Base-by-base conservation (phyloP, 108 stramenopile genomes). In the Nannochloropsis gaditana region DNA sequence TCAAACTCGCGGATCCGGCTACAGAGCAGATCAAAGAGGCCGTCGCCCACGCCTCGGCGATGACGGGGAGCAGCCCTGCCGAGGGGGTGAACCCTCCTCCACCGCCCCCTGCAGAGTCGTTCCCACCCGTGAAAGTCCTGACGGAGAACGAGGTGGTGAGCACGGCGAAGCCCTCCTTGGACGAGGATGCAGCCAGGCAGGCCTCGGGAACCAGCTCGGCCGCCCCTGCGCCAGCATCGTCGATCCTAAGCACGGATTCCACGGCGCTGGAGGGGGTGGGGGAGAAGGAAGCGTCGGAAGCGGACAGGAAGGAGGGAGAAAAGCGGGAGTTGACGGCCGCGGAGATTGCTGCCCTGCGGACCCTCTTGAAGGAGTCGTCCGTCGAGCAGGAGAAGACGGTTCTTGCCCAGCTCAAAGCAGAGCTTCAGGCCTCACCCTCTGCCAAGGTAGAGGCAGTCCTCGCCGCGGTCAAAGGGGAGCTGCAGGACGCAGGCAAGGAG, bases 321-420 rank as follows among this genome's bases (percentile, higher is more conserved):
- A 85, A 88, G 83, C 84, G 44, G 80, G 82, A 84, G 9, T 83
- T 45, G 21, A 86, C 86, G 41, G 83, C 43, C 41, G 86, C 45
- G 1, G 91, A 90, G 45, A 45, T 88, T 11, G 47, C 90, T 44
- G 91, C 91, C 41, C 50, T 91, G 80, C 85, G 41, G 80, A 85
- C 88, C 11, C 43, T 91, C 47, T 85, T 89, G 21, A 84, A 85
- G 21, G 87, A 85, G 41, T 90, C 90, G 15, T 83, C 90, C 41
- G 89, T 91, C 44, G 85, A 90, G 84, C 83, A 86, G n/a, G 91
- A 91, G 88, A 85, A 87, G 85, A 73, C 89, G 5, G 89, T 90
- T 86, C 42, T 90, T 42, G 84, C 86, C 10, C 82, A 83, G 82
- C 82, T 86, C 82, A 86, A 86, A 82, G 86, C 86, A 45, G 86